These are phyloP conservation scores for Letharia columbiana DNA, from an alignment of 495 filamentous ascomycete species.

Conservation along the genomic window DNA sequence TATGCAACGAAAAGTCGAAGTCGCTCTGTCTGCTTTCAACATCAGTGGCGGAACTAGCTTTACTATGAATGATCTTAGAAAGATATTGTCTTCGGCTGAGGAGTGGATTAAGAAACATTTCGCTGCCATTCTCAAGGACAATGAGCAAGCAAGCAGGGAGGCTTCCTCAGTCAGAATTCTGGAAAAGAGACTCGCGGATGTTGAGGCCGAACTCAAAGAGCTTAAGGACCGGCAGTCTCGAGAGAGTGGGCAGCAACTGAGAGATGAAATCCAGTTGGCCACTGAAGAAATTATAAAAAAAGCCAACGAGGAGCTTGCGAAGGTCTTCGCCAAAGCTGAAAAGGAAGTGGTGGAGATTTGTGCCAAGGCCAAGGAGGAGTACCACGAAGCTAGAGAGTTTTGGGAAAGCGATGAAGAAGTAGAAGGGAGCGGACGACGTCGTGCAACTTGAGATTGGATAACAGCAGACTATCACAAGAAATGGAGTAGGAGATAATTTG, in stretches of 20 bases:
- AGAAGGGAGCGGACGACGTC: background rate
- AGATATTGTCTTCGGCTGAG: background rate
- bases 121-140: background rate
- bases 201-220: background rate
- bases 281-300: background rate
- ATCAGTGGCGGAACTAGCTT: background rate
- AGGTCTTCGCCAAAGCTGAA: background rate
- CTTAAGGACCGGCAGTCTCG: background rate
- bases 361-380: background rate
- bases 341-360: background rate
- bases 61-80: background rate
- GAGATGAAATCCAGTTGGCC: background rate
- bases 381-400: background rate
- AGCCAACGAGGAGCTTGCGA: background rate
- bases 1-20: background rate
- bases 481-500: too few relatives aligned
- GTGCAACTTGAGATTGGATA: too few relatives aligned
- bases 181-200: background rate
- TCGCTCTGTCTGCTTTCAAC: background rate
- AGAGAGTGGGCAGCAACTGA: background rate
- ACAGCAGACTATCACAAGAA: too few relatives aligned
- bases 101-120: background rate
- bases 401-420: background rate
- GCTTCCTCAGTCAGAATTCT: background rate
- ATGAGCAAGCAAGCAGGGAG: background rate